Base-by-base conservation (phyloP, 352 stramenopile genomes). In the Plasmopara halstedii region DNA sequence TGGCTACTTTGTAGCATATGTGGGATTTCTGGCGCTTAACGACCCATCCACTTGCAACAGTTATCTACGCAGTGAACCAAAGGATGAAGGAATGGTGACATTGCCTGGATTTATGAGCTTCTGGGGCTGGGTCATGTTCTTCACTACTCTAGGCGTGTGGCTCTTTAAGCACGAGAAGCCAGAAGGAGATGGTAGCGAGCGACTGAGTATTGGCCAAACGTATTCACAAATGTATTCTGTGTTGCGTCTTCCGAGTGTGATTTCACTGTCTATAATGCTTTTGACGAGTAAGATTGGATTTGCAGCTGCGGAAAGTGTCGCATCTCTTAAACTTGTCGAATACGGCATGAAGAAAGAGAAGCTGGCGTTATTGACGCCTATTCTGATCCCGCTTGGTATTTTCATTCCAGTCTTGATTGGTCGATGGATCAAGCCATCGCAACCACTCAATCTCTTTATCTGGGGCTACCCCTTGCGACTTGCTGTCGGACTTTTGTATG, bases 1-100 rank as follows among this genome's bases (percentile, higher is more conserved):
- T 43, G 95, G 97, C 15, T 98, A 97, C 67, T 98, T 99, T 56
- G 73, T 98, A 15, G 87, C 85, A 19, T 99, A 99, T 70, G 95
- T 99, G 18, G 96, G 97, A 27, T 99, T 99, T 73, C 69, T 99
- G 40, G 95, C 95, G 26, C 79, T 99, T 1, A 97, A 98, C 60
- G 94, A 98, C 62, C 67, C 84, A 1, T 76, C 64, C 5, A 94
- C 88, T 20, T 97, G 89, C 70, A 93, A 97, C 56, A 56, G 66
- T 26, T 96, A 95, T 60, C 75, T 97, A 23, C 85, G 84, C 32
- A 66, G 49, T 17, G 44, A 62, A 14, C 72, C 76, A 5, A 47
- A 82, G 35, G 59, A 81, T 32, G 58, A 85, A 45, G 86, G 86
- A 5, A 73, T 97, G 43, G 73, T 97, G 43, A 79, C 70, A 19